A percentile compares a stretch with the other conserved stretches of the same genome.
Conservation (phyloP, 441 rosid species). For the Corymbia calophylla region DNA sequence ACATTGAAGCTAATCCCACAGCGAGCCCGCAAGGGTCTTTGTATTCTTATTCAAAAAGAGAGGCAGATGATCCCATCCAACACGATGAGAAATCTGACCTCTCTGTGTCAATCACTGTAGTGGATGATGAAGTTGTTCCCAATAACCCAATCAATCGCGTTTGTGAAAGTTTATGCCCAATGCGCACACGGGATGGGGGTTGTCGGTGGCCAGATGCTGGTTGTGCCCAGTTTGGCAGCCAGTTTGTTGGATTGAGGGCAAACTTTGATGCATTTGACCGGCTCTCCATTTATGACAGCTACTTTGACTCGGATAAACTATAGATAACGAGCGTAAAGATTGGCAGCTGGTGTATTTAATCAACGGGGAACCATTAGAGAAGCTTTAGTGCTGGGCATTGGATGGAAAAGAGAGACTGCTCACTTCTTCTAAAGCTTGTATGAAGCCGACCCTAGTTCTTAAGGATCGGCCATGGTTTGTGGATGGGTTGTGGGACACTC, state of each 20-base stretch:
- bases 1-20: conserved; percentile 34
- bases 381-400: neutral
- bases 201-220: conserved; percentile 92
- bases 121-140: conserved; percentile 40
- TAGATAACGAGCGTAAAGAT: neutral
- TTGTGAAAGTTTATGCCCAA: conserved; percentile 77
- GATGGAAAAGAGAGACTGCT: neutral
- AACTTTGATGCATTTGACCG: conserved; percentile 86
- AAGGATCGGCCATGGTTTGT: neutral
- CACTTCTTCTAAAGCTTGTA: neutral
- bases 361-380: neutral
- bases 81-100: conserved; percentile 54
- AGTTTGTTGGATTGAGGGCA: conserved; percentile 77
- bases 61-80: conserved; percentile 12
- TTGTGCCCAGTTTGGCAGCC: conserved; percentile 88
- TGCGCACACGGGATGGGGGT: conserved; percentile 65
- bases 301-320: conserved; percentile 46
- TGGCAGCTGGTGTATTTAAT: neutral
- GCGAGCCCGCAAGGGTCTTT: conserved; percentile 13
- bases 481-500: neutral
- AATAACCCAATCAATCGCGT: conserved; percentile 27
- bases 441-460: neutral
- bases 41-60: conserved; percentile 24
- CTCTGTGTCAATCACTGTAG: conserved; percentile 63
- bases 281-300: conserved; percentile 69